A percentile compares a stretch with the other conserved stretches of the same genome.
Conservation (phyloP, 306 rosid genomes). For the Prunus mume region DNA sequence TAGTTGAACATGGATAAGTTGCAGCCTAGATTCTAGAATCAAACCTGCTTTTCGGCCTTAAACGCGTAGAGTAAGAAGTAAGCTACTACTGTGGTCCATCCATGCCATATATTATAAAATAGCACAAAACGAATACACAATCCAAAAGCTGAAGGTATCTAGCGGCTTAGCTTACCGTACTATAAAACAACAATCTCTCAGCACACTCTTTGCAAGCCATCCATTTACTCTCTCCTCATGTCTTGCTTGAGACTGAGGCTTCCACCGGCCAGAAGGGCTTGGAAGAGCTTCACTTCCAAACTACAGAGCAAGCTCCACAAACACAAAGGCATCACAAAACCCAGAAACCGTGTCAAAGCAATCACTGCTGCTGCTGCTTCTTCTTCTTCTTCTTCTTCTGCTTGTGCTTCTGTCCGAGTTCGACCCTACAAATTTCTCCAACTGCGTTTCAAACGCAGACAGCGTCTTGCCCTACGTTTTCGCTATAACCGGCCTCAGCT, state of each 20-base stretch:
- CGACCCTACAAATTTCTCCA: slow-evolving; percentile 20
- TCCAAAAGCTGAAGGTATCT: not conserved
- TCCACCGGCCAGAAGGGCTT: slow-evolving; percentile 52
- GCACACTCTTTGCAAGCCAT: not conserved
- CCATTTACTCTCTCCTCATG: slow-evolving; percentile 26
- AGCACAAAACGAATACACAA: not conserved
- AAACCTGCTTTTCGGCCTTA: not conserved
- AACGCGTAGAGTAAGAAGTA: slow-evolving; percentile 18
- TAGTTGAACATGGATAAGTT: not conserved
- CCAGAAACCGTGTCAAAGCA: slow-evolving; percentile 22
- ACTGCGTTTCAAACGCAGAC: slow-evolving; percentile 27
- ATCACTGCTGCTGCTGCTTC: not conserved
- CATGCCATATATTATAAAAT: not conserved
- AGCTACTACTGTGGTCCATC: not conserved
- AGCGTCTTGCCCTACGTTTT: not conserved
- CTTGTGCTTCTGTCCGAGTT: not conserved
- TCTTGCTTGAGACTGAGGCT: slow-evolving; percentile 47
- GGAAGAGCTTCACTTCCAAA: slow-evolving; percentile 63
- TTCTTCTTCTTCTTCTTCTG: not conserved
- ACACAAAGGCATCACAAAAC: slow-evolving; percentile 49
- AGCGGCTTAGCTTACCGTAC: not conserved
- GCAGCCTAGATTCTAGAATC: not conserved
- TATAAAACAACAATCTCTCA: not conserved
- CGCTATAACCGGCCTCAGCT: not conserved
- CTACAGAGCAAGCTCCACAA: slow-evolving; percentile 50